Conservation (phyloP, 352 stramenopile genomes). For the Pythium phragmiticola region DNA sequence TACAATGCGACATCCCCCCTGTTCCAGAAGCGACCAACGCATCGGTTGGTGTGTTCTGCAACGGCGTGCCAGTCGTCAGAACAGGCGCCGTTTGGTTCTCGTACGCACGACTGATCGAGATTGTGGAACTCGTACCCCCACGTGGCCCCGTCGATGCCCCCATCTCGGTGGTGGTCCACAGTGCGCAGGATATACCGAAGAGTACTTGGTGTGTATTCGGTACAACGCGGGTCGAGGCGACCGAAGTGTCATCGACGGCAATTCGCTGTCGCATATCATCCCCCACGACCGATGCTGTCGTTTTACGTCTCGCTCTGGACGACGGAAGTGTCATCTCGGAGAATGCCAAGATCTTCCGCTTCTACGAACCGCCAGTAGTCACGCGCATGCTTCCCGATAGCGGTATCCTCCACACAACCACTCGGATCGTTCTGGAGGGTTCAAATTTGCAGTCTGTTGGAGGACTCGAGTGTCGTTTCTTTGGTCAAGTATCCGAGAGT, state of each 20-base stretch:
- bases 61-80: background rate
- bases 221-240: background rate
- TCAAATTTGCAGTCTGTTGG: slow-evolving; percentile 14
- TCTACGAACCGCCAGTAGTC: slow-evolving; percentile 16
- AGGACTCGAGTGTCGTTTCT: slow-evolving; percentile 17
- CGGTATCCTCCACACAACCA: slow-evolving; percentile 20
- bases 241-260: background rate
- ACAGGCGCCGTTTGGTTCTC: slow-evolving; percentile 4
- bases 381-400: slow-evolving; percentile 5
- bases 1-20: slow-evolving; percentile 10
- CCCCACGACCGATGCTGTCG: background rate
- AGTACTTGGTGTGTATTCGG: slow-evolving; percentile 17
- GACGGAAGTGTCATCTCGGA: slow-evolving; percentile 17
- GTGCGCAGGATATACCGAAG: background rate
- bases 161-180: slow-evolving; percentile 4
- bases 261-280: slow-evolving; percentile 12
- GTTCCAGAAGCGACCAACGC: slow-evolving; percentile 13
- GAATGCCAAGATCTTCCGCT: slow-evolving; percentile 23
- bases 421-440: slow-evolving; percentile 18
- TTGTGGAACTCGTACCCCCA: slow-evolving; percentile 5
- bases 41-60: slow-evolving; percentile 15
- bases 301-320: slow-evolving; percentile 10
- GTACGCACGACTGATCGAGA: slow-evolving; percentile 16
- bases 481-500: background rate
- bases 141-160: slow-evolving; percentile 1